Evolutionary conservation across 2,329 filamentous ascomycete genomes (phyloP), one percentile per base, ranked within the genome.

Genomic region (Paecilomyces sp.): DNA sequence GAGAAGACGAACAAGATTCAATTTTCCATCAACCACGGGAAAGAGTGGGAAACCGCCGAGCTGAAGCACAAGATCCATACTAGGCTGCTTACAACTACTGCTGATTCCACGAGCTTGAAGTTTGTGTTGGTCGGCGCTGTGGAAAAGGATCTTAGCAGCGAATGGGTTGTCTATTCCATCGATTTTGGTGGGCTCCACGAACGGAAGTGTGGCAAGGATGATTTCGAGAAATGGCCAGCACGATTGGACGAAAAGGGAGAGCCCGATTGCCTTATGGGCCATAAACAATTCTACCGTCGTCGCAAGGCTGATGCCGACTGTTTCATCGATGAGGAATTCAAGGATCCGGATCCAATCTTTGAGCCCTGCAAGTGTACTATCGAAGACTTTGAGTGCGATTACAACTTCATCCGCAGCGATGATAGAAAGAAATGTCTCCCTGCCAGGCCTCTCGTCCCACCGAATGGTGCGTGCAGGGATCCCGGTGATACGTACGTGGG

Each of bases 361-460:
- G 85, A 91, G 67, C 76, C 85, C 54, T 99, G 94, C 79, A 85
- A 90, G 50, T 99, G 94, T 75, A 86, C 87, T 0, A 85, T 89
- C 60, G 80, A 82, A 34, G 95, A 99, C 73, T 99, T 96, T 72
- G 94, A 99, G 76, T 99, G 94, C 73, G 93, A 97, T 71, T 96
- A 90, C 80, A 95, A 96, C 74, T 97, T 96, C 72, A 79, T 86
- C 61, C 84, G 85, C 66, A 81, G 82, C 36, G 79, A 84, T 3
- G 85, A 93, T 62, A 82, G 84, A 57, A 84, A 83, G 56, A 82
- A 88, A 62, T 97, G 94, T 71, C 80, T 86, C 25, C 82, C 84
- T 7, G 83, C 81, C 28, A 86, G 85, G 0, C 79, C 83, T 2
- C 73, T 96, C 52, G 72, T 80, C 2, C 79, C 86, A 1, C 92